These are phyloP conservation scores for Lasiosphaeria miniovina DNA, from an alignment of 495 filamentous ascomycete genomes.

Conservation along the genomic window DNA sequence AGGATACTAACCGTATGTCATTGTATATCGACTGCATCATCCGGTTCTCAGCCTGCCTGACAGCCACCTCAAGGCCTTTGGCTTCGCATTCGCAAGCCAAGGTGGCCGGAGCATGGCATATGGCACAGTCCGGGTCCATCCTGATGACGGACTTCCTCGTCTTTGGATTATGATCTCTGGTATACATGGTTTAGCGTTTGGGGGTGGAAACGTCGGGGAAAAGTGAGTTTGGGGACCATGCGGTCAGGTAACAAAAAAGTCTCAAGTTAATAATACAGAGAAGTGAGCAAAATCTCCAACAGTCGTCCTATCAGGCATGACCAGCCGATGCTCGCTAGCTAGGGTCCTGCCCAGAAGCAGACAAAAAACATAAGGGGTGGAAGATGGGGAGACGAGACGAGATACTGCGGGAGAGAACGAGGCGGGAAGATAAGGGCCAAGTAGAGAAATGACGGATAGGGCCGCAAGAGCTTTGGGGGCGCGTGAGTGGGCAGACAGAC, in stretches of 20 bases:
- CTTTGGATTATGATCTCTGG: constrained; percentile 42
- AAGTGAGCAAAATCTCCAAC: constrained; percentile 26
- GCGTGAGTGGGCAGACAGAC: constrained; percentile 5
- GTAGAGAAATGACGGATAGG: constrained; percentile 25
- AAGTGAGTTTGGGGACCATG: constrained; percentile 23
- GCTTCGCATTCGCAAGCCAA: constrained; percentile 66
- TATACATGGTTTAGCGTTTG: constrained; percentile 50
- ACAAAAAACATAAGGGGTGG: not conserved
- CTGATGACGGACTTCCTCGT: constrained; percentile 48
- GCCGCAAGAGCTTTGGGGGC: constrained; percentile 27
- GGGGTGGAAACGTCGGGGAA: constrained; percentile 30
- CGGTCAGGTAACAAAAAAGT: constrained; percentile 14
- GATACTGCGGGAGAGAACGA: constrained; percentile 12
- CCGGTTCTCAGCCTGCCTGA: constrained; percentile 61
- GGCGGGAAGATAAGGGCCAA: constrained; percentile 16
- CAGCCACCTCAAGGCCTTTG: constrained; percentile 62
- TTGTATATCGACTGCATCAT: constrained; percentile 61
- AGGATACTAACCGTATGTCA: constrained; percentile 56
- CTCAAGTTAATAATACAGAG: constrained; percentile 29
- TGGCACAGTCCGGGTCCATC: constrained; percentile 70
- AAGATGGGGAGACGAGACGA: constrained; percentile 8
- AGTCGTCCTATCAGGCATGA: constrained; percentile 33
- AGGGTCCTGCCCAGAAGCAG: constrained; percentile 31
- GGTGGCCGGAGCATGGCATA: constrained; percentile 62
- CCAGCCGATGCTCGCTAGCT: constrained; percentile 8